These are phyloP conservation scores for Lepidium campestre DNA, from an alignment of 441 rosid genomes.

Conservation along the genomic window DNA sequence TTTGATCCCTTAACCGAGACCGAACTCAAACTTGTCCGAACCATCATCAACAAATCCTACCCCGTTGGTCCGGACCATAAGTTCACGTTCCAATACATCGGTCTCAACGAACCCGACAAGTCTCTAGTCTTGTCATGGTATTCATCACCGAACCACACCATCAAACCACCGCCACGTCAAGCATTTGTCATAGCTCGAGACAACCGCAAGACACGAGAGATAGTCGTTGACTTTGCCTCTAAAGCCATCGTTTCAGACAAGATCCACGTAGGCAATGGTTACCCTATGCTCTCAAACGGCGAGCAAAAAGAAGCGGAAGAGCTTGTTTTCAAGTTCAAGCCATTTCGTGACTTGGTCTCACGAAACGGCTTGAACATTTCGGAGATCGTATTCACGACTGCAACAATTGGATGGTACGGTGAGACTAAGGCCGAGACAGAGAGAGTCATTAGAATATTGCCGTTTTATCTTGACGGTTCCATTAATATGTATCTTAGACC, in stretches of 20 bases:
- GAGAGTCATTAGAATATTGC: neutral
- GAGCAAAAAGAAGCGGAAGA: constrained; percentile 41
- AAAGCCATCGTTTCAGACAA: constrained; percentile 32
- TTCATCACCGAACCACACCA: constrained; percentile 14
- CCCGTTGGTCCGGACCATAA: constrained; percentile 33
- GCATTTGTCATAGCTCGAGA: constrained; percentile 57
- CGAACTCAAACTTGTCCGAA: constrained; percentile 44
- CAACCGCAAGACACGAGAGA: constrained; percentile 37
- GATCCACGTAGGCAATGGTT: constrained; percentile 52
- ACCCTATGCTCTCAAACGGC: constrained; percentile 48
- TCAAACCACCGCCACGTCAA: constrained; percentile 36
- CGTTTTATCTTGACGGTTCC: neutral
- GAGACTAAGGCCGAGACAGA: constrained; percentile 12
- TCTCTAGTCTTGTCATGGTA: constrained; percentile 47
- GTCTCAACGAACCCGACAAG: constrained; percentile 69
- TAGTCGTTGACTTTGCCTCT: constrained; percentile 41
- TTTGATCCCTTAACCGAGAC: constrained; percentile 53
- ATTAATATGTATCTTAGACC: constrained; percentile 1
- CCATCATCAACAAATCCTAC: constrained; percentile 35
- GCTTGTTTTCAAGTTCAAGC: constrained; percentile 37
- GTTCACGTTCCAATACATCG: constrained; percentile 58
- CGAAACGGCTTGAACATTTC: constrained; percentile 48
- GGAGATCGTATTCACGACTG: constrained; percentile 54
- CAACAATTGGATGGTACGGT: constrained; percentile 75
- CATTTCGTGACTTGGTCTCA: constrained; percentile 37